phyloP scores from a whole-genome alignment of 1,284 basidiomycete species.

The Phlebopus sp. region DNA sequence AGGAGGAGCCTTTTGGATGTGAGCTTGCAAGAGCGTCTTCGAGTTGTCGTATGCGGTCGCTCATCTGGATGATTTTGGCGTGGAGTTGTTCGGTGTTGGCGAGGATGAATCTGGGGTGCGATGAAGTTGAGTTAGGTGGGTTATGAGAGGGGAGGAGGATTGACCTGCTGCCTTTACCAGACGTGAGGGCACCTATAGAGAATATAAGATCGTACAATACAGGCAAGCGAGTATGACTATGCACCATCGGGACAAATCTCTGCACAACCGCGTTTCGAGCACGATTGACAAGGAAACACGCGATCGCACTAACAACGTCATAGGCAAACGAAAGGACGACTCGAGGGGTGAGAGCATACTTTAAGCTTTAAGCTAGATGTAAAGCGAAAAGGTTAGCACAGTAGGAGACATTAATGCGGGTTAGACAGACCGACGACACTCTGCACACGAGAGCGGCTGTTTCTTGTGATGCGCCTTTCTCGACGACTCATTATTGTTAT shows the following conservation, averaged over 20 bases:
- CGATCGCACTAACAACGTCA: constrained; percentile 47
- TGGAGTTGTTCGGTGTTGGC: constrained; percentile 74
- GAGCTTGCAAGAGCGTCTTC: constrained; percentile 55
- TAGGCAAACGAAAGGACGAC: constrained; percentile 3
- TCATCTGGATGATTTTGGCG: constrained; percentile 66
- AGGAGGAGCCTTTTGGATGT: constrained; percentile 25
- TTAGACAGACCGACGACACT: constrained; percentile 54
- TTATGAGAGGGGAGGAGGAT: neutral
- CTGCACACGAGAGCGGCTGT: constrained; percentile 54
- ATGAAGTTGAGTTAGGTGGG: constrained; percentile 6
- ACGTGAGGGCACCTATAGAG: constrained; percentile 70
- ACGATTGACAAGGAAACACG: constrained; percentile 50
- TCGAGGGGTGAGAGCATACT: constrained; percentile 29
- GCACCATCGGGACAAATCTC: constrained; percentile 73
- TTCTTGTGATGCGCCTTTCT: constrained; percentile 29
- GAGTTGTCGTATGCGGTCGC: constrained; percentile 62
- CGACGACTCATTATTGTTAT: too few species aligned
- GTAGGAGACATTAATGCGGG: too few species aligned
- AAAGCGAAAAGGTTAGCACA: too few species aligned
- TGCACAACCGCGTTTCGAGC: constrained; percentile 62
- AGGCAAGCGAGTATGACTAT: constrained; percentile 8
- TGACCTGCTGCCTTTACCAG: constrained; percentile 69
- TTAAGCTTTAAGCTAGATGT: constrained; percentile 49
- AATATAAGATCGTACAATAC: constrained; percentile 7
- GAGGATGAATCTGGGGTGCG: constrained; percentile 58